Evolutionary conservation across 257 asterid species (phyloP), one percentile per base, ranked within the genome.

Genomic region (Salvia splendens): DNA sequence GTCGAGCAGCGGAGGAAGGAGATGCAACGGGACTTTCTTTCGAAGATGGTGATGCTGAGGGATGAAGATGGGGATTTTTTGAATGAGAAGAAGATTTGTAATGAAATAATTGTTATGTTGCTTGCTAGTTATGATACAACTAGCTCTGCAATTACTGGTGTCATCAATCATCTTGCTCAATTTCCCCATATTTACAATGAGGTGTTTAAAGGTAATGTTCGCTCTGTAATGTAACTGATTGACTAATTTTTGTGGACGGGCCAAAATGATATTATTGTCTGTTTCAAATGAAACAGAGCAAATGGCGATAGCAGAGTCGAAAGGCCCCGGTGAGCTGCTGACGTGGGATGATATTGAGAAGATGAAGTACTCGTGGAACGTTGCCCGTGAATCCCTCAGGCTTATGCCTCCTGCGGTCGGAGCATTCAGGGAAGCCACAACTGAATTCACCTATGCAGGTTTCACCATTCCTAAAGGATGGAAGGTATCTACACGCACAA

Each of bases 111-210:
- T 5, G 86, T 87, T 1, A 65, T 86, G 68, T 38, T 88, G 3
- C 86, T 85, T 12, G 93, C 88, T 0, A 80, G 91, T 69, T 84
- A 73, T 20, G 93, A 83, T 47, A 82, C 88, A 0, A 82, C 89
- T 0, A 75, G 85, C 71, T 80, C 83, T 28, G 83, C 93, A 0
- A 73, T 82, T 33, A 83, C 89, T 5, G 66, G 77, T 53, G 89
- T 85, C 2, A 41, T 86, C 40, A 74, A 82, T 16, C 76, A 79
- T 64, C 85, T 84, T 50, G 89, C 91, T 11, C 75, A 82, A 38
- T 82, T 82, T 68, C 96, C 96, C 3, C 86, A 84, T 20, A 61
- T 88, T 42, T 86, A 86, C 12, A 52, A 72, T 4, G 64, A 71
- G 35, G 94, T 86, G 10, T 45, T 73, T 35, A 76, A 70, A 76